A percentile compares a stretch with the other conserved stretches of the same genome.
phyloP scores from a whole-genome alignment of 2,329 filamentous ascomycete genomes.

The Nothomitra cinnamomea region DNA sequence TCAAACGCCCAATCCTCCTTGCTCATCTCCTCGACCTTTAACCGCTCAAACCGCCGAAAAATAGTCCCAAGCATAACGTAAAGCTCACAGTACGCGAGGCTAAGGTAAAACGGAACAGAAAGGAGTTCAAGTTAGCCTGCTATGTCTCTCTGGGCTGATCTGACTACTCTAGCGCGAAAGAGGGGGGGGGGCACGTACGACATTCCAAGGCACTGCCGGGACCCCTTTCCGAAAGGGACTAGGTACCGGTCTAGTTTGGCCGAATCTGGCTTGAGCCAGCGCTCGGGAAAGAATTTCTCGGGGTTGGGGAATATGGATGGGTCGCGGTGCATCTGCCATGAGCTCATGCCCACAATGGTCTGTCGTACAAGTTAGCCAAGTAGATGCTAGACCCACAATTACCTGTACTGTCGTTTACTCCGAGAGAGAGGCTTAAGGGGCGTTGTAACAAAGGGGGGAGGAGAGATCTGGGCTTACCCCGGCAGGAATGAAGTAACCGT shows the following conservation, averaged over 20 bases:
- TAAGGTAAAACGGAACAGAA: neutral
- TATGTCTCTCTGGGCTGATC: neutral
- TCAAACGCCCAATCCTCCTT: slow-evolving; percentile 17
- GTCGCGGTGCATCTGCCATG: neutral
- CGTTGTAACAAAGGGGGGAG: neutral
- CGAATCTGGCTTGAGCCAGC: slow-evolving; percentile 3
- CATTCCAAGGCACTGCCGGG: slow-evolving; percentile 24
- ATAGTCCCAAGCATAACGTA: slow-evolving; percentile 15
- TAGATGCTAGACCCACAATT: too few relatives aligned
- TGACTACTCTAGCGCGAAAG: neutral
- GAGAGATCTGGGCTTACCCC: neutral
- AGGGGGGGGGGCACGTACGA: slow-evolving; percentile 13
- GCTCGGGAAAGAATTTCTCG: neutral
- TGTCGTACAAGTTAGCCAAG: neutral
- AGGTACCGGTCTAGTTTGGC: slow-evolving; percentile 9
- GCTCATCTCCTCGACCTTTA: slow-evolving; percentile 16
- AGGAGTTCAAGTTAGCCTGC: neutral
- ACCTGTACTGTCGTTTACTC: too few relatives aligned
- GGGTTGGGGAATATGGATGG: neutral
- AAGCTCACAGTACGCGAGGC: slow-evolving; percentile 23
- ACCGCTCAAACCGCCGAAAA: slow-evolving; percentile 12
- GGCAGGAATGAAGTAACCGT: neutral
- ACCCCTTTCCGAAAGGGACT: slow-evolving; percentile 11
- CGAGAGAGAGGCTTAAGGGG: neutral
- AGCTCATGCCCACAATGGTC: neutral